These are phyloP conservation scores for Exophiala dermatitidis DNA, from an alignment of 2,329 filamentous ascomycete species.

Conservation along the genomic window DNA sequence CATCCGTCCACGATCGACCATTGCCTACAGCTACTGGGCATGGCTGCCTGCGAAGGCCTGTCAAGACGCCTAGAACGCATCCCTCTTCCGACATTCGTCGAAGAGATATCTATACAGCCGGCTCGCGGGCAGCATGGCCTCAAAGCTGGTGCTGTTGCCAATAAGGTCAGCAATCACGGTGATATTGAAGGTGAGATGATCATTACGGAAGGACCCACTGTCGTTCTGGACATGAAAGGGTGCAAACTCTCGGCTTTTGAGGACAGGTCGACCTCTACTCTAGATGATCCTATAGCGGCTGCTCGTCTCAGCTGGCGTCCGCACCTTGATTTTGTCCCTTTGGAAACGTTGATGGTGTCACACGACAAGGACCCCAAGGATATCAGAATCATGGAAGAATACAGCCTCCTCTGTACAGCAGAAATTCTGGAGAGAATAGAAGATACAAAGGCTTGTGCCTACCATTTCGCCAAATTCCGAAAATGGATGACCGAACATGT, in stretches of 20 bases:
- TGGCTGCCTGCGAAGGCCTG: constrained; percentile 3
- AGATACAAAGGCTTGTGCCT: not conserved
- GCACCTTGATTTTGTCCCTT: constrained; percentile 4
- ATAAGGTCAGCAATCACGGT: not conserved
- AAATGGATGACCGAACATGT: constrained; percentile 1
- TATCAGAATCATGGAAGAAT: constrained; percentile 5
- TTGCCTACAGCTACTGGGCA: constrained; percentile 1
- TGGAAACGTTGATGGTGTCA: not conserved
- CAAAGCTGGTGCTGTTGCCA: not conserved
- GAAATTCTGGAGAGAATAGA: constrained; percentile 3
- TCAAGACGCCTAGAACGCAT: constrained; percentile 1
- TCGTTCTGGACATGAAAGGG: not conserved
- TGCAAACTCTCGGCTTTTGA: constrained; percentile 2
- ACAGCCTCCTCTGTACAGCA: constrained; percentile 2
- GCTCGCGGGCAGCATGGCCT: not conserved
- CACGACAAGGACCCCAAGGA: not conserved
- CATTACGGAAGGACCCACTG: not conserved
- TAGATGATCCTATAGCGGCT: constrained; percentile 1
- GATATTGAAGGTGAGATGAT: constrained; percentile 4
- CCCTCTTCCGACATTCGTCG: not conserved
- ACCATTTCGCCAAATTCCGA: constrained; percentile 1
- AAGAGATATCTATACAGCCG: not conserved
- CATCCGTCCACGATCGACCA: constrained; percentile 4
- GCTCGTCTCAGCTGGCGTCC: constrained; percentile 4
- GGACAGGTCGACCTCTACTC: not conserved